Evolutionary conservation across 1,284 basidiomycete species (phyloP).

Genomic region (Trichosporon coremiiforme): DNA sequence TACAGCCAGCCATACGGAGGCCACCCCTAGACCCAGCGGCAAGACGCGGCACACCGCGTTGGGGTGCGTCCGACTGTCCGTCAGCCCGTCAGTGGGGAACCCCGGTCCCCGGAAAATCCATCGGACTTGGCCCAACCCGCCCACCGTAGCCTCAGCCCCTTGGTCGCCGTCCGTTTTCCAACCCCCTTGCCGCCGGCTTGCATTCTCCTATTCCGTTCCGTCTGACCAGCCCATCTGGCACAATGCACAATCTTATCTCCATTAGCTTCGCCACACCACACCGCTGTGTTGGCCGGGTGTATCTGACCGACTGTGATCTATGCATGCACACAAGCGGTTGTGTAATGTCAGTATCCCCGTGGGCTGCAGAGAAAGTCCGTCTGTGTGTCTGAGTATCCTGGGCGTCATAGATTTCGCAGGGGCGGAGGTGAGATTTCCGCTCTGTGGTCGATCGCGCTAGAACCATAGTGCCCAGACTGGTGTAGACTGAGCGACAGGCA

Average conservation of each 20-base stretch:
- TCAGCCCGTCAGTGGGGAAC: neutral
- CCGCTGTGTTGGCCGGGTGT: neutral
- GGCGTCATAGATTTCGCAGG: neutral
- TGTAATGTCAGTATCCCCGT: neutral
- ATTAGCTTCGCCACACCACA: neutral
- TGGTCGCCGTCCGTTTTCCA: conserved; percentile 4
- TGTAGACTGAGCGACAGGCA: neutral
- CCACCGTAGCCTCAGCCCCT: neutral
- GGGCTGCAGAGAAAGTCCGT: neutral
- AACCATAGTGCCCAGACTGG: neutral
- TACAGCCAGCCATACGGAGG: no score
- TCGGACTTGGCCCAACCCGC: neutral
- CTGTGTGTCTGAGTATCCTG: neutral
- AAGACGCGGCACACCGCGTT: neutral
- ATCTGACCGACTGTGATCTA: neutral
- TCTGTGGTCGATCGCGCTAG: neutral
- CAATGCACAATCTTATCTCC: conserved; percentile 3
- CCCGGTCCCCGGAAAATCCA: conserved; percentile 13
- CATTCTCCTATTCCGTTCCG: neutral
- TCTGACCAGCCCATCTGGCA: no score
- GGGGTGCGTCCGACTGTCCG: no score
- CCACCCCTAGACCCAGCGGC: neutral
- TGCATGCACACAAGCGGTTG: neutral
- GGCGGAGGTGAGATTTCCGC: conserved; percentile 14
- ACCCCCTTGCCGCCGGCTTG: conserved; percentile 2